These are phyloP conservation scores for Brassica juncea DNA, from an alignment of 345 rosid genomes.

Conservation along the genomic window DNA sequence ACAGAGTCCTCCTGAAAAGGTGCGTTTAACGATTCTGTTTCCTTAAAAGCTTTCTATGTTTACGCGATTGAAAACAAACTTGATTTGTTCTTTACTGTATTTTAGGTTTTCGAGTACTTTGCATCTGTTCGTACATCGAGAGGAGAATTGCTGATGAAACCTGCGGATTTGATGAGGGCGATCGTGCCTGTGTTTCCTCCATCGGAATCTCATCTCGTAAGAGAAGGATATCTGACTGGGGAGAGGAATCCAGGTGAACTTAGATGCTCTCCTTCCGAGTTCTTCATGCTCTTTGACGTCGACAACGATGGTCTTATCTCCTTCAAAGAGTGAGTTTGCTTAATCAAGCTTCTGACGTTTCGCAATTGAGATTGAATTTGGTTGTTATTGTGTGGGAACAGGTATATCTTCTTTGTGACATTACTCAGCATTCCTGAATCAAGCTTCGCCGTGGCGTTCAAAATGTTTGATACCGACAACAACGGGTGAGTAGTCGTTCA, in stretches of 20 bases:
- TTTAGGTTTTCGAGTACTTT: conserved; percentile 90
- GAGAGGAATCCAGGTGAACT: conserved; percentile 88
- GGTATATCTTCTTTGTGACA: conserved; percentile 92
- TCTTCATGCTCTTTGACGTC: conserved; percentile 90
- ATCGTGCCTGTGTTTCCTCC: conserved; percentile 95
- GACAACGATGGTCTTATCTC: conserved; percentile 82
- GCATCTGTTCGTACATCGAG: conserved; percentile 56
- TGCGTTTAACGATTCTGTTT: conserved; percentile 28
- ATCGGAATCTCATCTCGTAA: conserved; percentile 75
- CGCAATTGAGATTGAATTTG: conserved; percentile 3
- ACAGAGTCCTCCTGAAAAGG: conserved; percentile 96
- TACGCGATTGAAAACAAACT: not conserved
- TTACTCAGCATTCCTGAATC: conserved; percentile 92
- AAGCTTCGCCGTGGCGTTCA: conserved; percentile 79
- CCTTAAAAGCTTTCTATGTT: not conserved
- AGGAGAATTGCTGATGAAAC: conserved; percentile 81
- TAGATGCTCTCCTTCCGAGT: conserved; percentile 68
- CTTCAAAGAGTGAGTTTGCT: conserved; percentile 79
- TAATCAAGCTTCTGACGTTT: not conserved
- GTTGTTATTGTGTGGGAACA: conserved; percentile 32
- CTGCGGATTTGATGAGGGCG: conserved; percentile 92
- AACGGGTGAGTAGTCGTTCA: conserved; percentile 60
- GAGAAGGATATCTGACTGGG: conserved; percentile 89
- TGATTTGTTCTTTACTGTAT: not conserved
- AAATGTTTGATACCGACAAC: conserved; percentile 83